phyloP scores from a whole-genome alignment of 208 protist species.

The Acanthamoeba royreba region DNA sequence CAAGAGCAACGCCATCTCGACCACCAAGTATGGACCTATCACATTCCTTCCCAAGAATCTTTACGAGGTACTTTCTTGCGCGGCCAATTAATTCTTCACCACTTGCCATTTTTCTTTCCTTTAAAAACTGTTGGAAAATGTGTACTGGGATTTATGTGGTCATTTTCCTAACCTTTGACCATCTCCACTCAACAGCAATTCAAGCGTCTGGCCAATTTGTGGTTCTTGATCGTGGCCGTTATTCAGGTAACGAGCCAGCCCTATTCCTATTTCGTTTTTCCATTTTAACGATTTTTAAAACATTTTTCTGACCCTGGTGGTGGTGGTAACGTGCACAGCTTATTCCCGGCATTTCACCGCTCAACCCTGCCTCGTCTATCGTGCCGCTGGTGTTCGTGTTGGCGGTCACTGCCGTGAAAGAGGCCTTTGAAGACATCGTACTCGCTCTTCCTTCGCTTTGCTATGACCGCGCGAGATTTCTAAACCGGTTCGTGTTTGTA shows the following conservation, averaged over 20 bases:
- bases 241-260: conserved; percentile 31
- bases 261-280: not conserved
- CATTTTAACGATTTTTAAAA: not conserved
- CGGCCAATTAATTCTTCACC: conserved; percentile 34
- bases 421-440: conserved; percentile 75
- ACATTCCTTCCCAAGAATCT: conserved; percentile 95
- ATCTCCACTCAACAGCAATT: not conserved
- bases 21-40: conserved; percentile 90
- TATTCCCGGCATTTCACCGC: conserved; percentile 81
- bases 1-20: conserved; percentile 85
- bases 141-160: not conserved
- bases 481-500: not conserved
- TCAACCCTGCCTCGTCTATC: conserved; percentile 86
- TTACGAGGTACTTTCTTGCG: conserved; percentile 91
- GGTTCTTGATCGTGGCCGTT: conserved; percentile 46
- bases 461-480: not conserved
- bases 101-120: not conserved
- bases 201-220: conserved; percentile 40
- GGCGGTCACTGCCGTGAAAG: conserved; percentile 76
- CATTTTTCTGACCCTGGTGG: not conserved
- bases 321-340: not conserved
- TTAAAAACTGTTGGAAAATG: not conserved
- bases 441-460: not conserved
- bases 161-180: not conserved
- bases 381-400: conserved; percentile 76